These are phyloP conservation scores for Emmonsiellopsis sp. DNA, from an alignment of 2,329 filamentous ascomycete species.

Conservation along the genomic window DNA sequence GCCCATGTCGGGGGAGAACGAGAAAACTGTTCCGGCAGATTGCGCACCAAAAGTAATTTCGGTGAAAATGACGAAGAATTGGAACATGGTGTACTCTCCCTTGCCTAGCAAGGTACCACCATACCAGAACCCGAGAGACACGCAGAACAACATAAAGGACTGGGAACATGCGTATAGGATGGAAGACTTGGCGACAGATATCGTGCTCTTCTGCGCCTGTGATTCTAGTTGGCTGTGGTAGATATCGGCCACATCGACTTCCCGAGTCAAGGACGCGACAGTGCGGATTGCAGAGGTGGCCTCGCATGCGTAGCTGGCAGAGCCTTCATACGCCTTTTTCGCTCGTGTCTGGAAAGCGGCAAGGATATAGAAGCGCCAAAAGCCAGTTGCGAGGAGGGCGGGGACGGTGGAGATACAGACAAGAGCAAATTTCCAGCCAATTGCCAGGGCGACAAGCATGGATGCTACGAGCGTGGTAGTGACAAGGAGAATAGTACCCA, in stretches of 20 bases:
- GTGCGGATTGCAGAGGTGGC: conserved; percentile 90
- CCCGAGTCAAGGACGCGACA: conserved; percentile 80
- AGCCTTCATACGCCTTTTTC: conserved; percentile 68
- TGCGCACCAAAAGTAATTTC: conserved; percentile 86
- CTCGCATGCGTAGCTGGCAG: conserved; percentile 83
- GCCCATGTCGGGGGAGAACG: conserved; percentile 83
- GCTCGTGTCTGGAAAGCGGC: conserved; percentile 69
- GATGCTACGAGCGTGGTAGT: conserved; percentile 68
- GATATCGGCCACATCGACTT: conserved; percentile 64
- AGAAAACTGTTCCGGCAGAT: conserved; percentile 81
- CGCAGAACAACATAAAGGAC: conserved; percentile 70
- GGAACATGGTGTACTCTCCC: conserved; percentile 64
- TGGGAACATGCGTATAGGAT: conserved; percentile 75
- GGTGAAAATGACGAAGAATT: conserved; percentile 88
- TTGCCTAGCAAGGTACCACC: conserved; percentile 66
- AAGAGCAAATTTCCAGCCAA: conserved; percentile 81
- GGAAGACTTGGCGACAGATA: conserved; percentile 67
- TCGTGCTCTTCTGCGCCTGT: conserved; percentile 60
- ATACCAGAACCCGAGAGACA: conserved; percentile 89
- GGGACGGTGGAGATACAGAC: conserved; percentile 74
- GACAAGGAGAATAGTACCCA: conserved; percentile 78
- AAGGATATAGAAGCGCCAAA: conserved; percentile 77
- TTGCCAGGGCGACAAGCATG: conserved; percentile 57
- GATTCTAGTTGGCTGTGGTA: conserved; percentile 59
- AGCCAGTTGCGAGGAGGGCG: conserved; percentile 68